Evolutionary conservation across 2,329 filamentous ascomycete genomes (phyloP), one percentile per base, ranked within the genome.

Genomic region (Byssochlamys sp.): DNA sequence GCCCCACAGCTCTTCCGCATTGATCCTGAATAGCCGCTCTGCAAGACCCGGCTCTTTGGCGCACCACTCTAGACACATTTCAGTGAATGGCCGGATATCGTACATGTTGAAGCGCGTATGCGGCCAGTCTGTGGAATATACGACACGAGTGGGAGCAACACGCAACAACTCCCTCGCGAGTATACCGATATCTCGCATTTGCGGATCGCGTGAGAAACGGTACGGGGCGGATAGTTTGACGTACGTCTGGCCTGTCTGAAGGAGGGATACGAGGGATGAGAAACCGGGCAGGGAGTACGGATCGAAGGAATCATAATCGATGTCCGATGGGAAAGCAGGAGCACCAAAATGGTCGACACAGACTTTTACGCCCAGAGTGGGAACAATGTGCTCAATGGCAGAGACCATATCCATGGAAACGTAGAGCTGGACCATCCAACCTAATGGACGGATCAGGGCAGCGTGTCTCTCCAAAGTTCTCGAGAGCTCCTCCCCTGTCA

Each of bases 41-140:
- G 76, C 69, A 39, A 83, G 66, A 6, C 68, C 61, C 4, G 73
- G 69, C 55, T 79, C 73, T 1, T 73, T 70, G 1, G 71, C 75
- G 61, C 81, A 83, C 76, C 81, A 81, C 12, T 78, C 72, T 56
- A 85, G 66, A 53, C 82, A 80, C 55, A 69, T 74, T 58, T 82
- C 75, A 28, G 83, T 75, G 66, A 81, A 85, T 0, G 78, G 79
- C 52, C 67, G 72, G 25, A 84, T 80, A 63, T 86, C 78, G 1
- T 84, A 62, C 1, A 78, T 78, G 25, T 84, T 80, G 59, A 81
- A 85, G 11, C 83, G 74, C 2, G 84, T 86, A 67, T 86, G 83
- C 24, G 84, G 84, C 84, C 83, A 86, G 63, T 86, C 83, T 0
- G 81, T 83, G 1, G 81, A 82, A 67, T 83, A 86, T 0, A 85